A percentile compares a stretch with the other conserved stretches of the same genome.
These are phyloP conservation scores for Neospermospora avenae DNA, from an alignment of 2,329 filamentous ascomycete species.

Conservation along the genomic window DNA sequence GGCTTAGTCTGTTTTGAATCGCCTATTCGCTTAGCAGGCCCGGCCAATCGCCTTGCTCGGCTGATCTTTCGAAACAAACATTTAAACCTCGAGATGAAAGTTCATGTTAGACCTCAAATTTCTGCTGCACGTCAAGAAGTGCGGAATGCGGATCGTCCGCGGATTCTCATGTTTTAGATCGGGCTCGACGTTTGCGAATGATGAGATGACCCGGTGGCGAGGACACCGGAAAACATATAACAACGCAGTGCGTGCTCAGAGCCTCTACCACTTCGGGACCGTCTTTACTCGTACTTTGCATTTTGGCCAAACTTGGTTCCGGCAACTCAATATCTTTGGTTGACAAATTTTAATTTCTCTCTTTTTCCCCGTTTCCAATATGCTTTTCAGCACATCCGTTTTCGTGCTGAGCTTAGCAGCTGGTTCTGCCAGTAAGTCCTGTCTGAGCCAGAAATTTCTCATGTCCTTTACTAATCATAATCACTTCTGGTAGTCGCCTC, in stretches of 20 bases:
- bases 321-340: too few relatives aligned
- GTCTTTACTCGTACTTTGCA: too few relatives aligned
- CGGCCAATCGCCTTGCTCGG: neutral
- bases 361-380: neutral
- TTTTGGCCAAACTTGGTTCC: too few relatives aligned
- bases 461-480: neutral
- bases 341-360: neutral
- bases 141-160: neutral
- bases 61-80: neutral
- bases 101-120: neutral
- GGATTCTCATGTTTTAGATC: neutral
- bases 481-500: neutral
- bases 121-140: neutral
- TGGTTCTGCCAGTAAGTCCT: constrained; percentile 4
- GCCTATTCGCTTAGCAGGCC: neutral
- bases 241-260: too few relatives aligned
- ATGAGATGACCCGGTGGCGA: too few relatives aligned
- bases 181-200: too few relatives aligned
- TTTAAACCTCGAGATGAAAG: neutral
- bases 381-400: constrained; percentile 2
- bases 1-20: neutral
- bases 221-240: too few relatives aligned
- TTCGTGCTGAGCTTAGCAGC: constrained; percentile 1
- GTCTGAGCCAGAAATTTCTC: neutral
- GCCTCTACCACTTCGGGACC: too few relatives aligned